Base-by-base conservation (phyloP, 305 asterid species). In the Solanum hybrid region DNA sequence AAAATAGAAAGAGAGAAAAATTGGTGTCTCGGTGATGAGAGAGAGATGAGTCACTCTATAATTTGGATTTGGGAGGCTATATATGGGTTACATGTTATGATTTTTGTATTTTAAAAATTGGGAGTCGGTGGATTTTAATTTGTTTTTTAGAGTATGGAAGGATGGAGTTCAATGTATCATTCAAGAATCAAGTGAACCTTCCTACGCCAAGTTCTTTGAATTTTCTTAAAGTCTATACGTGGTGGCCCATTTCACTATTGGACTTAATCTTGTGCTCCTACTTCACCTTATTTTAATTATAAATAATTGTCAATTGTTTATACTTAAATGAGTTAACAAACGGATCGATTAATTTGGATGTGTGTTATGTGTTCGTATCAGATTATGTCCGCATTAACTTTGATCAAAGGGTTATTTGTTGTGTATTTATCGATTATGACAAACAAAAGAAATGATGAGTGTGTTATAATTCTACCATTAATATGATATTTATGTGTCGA, bases 61-160 rank as follows among this genome's bases (percentile, higher is more conserved):
- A 51, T 12, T 86, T 51, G 42, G 89, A 75, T 36, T 6, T 81
- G 31, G 90, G 86, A 86, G 90, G 91, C 31, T 27, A 88, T 78
- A 36, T 42, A 69, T 10, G 36, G 87, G 22, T 73, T 76, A 3
- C 24, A 12, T 37, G 45, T 37, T 15, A 4, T 71, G 69, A 31
- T 60, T 24, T 45, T 69, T 78, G 31, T 8, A n/a, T 7, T 0
- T 26, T 76, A 14, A 72, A 66, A 88, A 35, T 45, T 87, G 87
- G 60, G 51, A 66, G 90, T 90, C 88, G 90, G 91, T 92, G 91
- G 56, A 88, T 76, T 89, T 37, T 38, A n/a, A 24, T 37, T 37
- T 79, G 13, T 34, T 60, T 66, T 69, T 80, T 86, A 10, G 34
- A 32, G 11, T 32, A 51, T 51, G 75, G 86, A 45, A 36, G 37